phyloP scores from a whole-genome alignment of 495 filamentous ascomycete genomes.

The Penicillium dipodomyicola region DNA sequence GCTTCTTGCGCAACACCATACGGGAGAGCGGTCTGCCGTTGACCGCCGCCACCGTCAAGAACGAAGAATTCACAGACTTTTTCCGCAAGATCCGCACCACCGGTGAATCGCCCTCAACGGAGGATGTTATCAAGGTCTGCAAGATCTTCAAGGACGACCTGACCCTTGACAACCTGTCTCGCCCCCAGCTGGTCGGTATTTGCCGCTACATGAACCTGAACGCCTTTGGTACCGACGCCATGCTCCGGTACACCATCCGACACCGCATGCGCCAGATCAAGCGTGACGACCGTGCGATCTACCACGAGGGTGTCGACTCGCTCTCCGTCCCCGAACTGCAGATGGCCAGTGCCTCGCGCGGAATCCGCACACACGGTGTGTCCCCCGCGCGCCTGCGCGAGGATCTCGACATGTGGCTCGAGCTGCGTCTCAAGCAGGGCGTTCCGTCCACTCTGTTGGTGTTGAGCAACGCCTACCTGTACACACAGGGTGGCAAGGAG shows the following conservation, averaged over 20 bases:
- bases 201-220: slow-evolving; percentile 98
- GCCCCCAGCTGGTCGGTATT: slow-evolving; percentile 94
- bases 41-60: slow-evolving; percentile 79
- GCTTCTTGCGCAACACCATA: slow-evolving; percentile 83
- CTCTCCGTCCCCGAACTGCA: slow-evolving; percentile 93
- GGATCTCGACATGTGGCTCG: slow-evolving; percentile 91
- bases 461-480: slow-evolving; percentile 96
- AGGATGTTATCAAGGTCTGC: slow-evolving; percentile 98
- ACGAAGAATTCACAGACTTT: slow-evolving; percentile 94
- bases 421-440: slow-evolving; percentile 86
- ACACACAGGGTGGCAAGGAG: slow-evolving; percentile 79
- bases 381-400: slow-evolving; percentile 84
- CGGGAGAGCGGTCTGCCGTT: slow-evolving; percentile 90
- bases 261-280: slow-evolving; percentile 99
- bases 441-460: slow-evolving; percentile 94
- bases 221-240: slow-evolving; percentile 92
- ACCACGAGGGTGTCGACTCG: slow-evolving; percentile 88
- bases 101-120: slow-evolving; percentile 79
- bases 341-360: slow-evolving; percentile 83
- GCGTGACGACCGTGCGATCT: slow-evolving; percentile 92
- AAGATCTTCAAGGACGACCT: slow-evolving; percentile 99
- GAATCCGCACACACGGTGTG: slow-evolving; percentile 87
- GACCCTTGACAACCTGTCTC: slow-evolving; percentile 93
- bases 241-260: slow-evolving; percentile 96
- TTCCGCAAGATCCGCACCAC: slow-evolving; percentile 95